phyloP scores from a whole-genome alignment of 2,329 filamentous ascomycete genomes.

The Colletotrichum viniferum region DNA sequence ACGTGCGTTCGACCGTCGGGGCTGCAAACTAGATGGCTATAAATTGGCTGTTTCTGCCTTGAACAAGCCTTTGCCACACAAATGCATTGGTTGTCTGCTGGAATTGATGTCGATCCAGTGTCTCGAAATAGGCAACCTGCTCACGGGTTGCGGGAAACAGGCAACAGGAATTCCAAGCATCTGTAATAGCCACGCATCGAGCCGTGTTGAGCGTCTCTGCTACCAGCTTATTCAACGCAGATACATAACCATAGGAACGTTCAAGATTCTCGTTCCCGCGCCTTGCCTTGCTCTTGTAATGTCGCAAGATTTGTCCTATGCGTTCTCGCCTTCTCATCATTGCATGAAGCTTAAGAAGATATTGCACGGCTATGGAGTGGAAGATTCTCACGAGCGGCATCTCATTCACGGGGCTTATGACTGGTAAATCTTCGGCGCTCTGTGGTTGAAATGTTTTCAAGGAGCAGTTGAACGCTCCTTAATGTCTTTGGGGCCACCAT shows the following conservation, averaged over 20 bases:
- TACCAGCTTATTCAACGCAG: fast-evolving
- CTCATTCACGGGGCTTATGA: fast-evolving
- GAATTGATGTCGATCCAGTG: not conserved
- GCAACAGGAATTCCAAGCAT: not conserved
- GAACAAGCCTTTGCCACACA: not conserved
- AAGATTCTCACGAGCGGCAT: not conserved
- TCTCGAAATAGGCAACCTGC: not conserved
- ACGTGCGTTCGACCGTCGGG: not conserved
- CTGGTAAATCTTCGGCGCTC: no score
- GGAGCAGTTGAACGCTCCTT: no score
- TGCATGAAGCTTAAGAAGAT: not conserved
- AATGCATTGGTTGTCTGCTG: no score
- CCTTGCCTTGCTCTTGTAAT: not conserved
- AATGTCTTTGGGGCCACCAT: not conserved
- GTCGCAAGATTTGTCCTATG: fast-evolving
- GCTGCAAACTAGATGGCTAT: fast-evolving
- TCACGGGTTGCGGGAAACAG: no score
- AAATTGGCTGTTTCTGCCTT: not conserved
- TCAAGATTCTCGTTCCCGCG: not conserved
- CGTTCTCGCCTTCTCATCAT: not conserved
- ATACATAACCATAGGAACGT: fast-evolving
- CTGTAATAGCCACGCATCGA: not conserved
- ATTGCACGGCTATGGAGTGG: no score
- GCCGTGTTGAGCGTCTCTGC: not conserved
- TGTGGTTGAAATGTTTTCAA: no score